A percentile compares a stretch with the other conserved stretches of the same genome.
These are phyloP conservation scores for Pseudonitzschia pungens DNA, from an alignment of 108 stramenopile genomes.

Conservation along the genomic window DNA sequence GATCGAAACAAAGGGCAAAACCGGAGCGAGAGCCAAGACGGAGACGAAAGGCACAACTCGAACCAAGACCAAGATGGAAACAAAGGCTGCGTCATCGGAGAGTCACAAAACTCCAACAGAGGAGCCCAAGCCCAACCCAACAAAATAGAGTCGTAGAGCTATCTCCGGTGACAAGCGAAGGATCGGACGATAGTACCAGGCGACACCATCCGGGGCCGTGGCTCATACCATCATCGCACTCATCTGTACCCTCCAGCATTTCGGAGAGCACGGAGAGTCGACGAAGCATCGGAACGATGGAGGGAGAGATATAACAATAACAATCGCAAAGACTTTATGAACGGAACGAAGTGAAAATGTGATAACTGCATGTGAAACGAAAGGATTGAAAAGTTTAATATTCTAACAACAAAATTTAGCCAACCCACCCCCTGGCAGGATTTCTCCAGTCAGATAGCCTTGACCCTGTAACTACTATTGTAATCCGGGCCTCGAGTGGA, in stretches of 20 bases:
- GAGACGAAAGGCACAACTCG: not conserved
- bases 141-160: not conserved
- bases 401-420: no score
- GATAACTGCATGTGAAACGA: no score
- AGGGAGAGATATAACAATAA: conserved; percentile 13
- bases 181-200: not conserved
- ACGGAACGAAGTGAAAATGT: no score
- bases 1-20: not conserved
- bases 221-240: not conserved
- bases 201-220: not conserved
- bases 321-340: not conserved
- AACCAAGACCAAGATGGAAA: not conserved
- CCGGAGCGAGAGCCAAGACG: not conserved
- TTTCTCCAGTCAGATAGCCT: no score
- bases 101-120: not conserved
- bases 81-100: not conserved
- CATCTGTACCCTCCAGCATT: conserved; percentile 10
- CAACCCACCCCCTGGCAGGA: no score
- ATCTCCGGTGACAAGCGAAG: not conserved
- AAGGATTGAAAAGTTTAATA: no score
- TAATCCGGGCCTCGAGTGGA: no score
- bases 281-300: conserved; percentile 4
- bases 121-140: not conserved
- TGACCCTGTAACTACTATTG: no score
- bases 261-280: conserved; percentile 3